Percentiles rank a stretch among this genome's conserved stretches.
Evolutionary conservation across 208 protist genomes (phyloP).

Genomic region (Novymonas esmeraldas): DNA sequence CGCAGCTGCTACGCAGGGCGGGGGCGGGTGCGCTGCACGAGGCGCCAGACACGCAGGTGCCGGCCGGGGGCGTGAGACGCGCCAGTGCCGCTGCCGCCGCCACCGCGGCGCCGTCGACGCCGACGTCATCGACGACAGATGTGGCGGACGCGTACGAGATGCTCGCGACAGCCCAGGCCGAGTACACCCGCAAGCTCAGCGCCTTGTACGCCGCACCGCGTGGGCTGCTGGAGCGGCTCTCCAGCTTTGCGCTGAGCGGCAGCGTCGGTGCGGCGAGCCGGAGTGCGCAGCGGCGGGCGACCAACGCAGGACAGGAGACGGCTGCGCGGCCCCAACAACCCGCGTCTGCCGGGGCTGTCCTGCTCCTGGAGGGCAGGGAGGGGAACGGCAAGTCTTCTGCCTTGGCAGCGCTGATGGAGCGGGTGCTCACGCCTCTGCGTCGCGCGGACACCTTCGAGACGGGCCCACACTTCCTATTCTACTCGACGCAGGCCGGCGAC

Average conservation of each 20-base stretch:
- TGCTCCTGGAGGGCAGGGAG: conserved; percentile 68
- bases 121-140: not conserved
- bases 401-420: conserved; percentile 46
- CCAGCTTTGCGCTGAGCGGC: conserved; percentile 52
- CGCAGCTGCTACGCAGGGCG: too few relatives aligned
- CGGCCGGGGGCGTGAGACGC: too few relatives aligned
- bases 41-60: conserved; percentile 3
- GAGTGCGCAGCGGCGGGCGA: not conserved
- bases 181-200: conserved; percentile 52
- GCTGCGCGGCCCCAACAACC: not conserved
- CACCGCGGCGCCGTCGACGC: not conserved
- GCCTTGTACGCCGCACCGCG: conserved; percentile 63
- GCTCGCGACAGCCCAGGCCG: conserved; percentile 14
- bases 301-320: not conserved
- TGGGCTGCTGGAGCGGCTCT: conserved; percentile 59
- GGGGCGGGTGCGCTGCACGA: not conserved
- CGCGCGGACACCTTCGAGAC: not conserved
- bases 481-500: conserved; percentile 64
- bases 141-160: conserved; percentile 11
- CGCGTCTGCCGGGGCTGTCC: too few relatives aligned
- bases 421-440: conserved; percentile 34
- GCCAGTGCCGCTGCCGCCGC: conserved; percentile 1
- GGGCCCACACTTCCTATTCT: conserved; percentile 48
- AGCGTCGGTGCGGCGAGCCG: not conserved
- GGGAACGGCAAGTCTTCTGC: conserved; percentile 79